phyloP scores from a whole-genome alignment of 176 grass and related monocot genomes.

The Eleusine indica region DNA sequence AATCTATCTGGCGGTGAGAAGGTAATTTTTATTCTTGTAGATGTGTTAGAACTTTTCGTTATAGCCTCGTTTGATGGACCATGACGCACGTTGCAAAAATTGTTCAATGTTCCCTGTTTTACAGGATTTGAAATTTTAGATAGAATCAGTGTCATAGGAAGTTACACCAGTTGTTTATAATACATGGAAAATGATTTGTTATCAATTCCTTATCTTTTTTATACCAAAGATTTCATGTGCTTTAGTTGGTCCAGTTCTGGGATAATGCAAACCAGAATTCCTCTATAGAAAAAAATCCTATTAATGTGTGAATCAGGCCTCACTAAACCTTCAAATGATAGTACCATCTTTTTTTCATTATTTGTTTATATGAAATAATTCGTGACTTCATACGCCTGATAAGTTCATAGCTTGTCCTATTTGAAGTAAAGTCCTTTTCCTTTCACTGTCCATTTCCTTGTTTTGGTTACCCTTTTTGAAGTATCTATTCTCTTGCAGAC shows the following conservation, averaged over 20 bases:
- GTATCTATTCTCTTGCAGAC: conserved; percentile 54
- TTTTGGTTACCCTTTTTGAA: background rate
- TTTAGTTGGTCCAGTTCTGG: conserved; percentile 2
- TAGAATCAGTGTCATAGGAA: background rate
- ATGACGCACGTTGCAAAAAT: background rate
- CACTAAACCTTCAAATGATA: background rate
- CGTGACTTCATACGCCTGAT: background rate
- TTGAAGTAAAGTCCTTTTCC: background rate
- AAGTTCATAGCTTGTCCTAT: background rate
- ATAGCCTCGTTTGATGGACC: conserved; percentile 22
- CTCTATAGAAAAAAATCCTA: background rate
- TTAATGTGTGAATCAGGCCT: background rate
- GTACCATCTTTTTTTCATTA: background rate
- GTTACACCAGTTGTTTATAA: background rate
- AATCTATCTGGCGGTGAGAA: conserved; percentile 97
- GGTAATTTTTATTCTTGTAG: conserved; percentile 48
- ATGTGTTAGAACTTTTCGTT: background rate
- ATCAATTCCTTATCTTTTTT: background rate
- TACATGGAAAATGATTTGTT: background rate
- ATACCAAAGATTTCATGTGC: background rate
- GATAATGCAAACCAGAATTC: background rate
- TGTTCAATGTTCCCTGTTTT: background rate
- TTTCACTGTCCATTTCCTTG: background rate
- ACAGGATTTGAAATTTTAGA: conserved; percentile 1
- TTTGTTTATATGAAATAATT: background rate